phyloP scores from a whole-genome alignment of 2,329 filamentous ascomycete genomes.

The Fusarium oligoseptatum region DNA sequence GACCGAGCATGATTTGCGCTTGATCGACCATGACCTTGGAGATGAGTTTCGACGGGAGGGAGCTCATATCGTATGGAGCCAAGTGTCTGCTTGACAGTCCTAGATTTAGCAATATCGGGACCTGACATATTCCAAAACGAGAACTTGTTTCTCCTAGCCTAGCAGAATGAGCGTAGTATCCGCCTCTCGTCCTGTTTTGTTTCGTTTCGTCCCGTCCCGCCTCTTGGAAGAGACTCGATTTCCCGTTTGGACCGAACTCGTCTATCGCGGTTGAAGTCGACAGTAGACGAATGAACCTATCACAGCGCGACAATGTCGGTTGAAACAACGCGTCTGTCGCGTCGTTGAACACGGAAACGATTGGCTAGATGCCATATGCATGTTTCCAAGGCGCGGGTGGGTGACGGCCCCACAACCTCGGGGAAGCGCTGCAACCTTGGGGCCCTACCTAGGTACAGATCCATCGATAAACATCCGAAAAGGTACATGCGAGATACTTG shows the following conservation, averaged over 20 bases:
- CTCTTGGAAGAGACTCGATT: neutral
- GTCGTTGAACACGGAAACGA: constrained; percentile 37
- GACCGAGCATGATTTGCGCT: constrained; percentile 26
- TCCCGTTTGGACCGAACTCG: neutral
- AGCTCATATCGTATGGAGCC: constrained; percentile 20
- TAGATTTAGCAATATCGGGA: constrained; percentile 9
- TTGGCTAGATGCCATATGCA: constrained; percentile 41
- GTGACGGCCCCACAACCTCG: constrained; percentile 21
- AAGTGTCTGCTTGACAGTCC: constrained; percentile 6
- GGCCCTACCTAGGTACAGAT: neutral
- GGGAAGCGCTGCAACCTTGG: constrained; percentile 37
- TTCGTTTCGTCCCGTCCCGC: neutral
- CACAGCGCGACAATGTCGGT: constrained; percentile 28
- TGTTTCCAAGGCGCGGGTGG: constrained; percentile 29
- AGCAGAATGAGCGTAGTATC: constrained; percentile 11
- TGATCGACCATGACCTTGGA: neutral
- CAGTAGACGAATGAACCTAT: constrained; percentile 23
- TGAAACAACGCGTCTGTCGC: constrained; percentile 45
- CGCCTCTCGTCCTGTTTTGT: constrained; percentile 6
- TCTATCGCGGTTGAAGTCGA: constrained; percentile 7
- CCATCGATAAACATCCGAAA: constrained; percentile 45
- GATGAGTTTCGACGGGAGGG: constrained; percentile 18
- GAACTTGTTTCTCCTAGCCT: neutral
- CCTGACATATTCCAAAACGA: constrained; percentile 22
- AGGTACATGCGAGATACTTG: constrained; percentile 29